Percentiles rank a stretch among this genome's conserved stretches.
Conservation (phyloP, 1,284 basidiomycete genomes). For the Xerocomus nothofagi region DNA sequence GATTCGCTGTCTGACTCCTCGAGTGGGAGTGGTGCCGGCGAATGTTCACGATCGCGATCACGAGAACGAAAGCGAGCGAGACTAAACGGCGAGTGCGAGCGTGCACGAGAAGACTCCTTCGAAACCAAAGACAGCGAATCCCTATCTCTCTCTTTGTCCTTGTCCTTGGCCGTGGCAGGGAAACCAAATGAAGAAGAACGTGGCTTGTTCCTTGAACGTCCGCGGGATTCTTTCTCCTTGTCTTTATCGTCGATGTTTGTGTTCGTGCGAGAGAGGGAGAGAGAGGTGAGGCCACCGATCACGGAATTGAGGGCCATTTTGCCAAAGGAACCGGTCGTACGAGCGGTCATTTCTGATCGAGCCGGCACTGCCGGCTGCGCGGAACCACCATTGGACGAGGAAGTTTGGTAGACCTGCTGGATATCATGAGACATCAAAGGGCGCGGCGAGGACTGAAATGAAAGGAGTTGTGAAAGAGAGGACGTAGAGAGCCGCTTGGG, state of each 20-base stretch:
- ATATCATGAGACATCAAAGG: constrained; percentile 17
- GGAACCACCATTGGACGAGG: constrained; percentile 11
- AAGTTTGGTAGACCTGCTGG: constrained; percentile 20
- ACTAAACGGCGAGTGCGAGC: constrained; percentile 71
- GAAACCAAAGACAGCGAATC: constrained; percentile 25
- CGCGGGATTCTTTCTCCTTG: constrained; percentile 47
- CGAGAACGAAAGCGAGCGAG: constrained; percentile 61
- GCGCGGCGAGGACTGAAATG: constrained; percentile 23
- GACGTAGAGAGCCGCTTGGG: constrained; percentile 25
- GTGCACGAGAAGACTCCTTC: constrained; percentile 46
- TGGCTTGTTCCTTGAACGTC: constrained; percentile 45
- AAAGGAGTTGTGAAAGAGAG: constrained; percentile 26
- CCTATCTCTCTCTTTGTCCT: constrained; percentile 31
- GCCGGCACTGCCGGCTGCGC: constrained; percentile 8
- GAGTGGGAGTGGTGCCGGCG: constrained; percentile 69
- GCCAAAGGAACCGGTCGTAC: constrained; percentile 50
- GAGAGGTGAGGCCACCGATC: constrained; percentile 64
- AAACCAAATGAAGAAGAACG: constrained; percentile 51
- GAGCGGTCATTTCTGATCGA: constrained; percentile 35
- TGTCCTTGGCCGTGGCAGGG: constrained; percentile 23
- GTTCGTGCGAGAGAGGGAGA: constrained; percentile 56
- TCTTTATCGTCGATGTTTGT: constrained; percentile 36
- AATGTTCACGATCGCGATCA: constrained; percentile 59
- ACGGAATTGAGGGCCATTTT: constrained; percentile 67
- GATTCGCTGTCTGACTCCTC: constrained; percentile 66